Evolutionary conservation across 2,329 filamentous ascomycete genomes (phyloP).

Genomic region (Apiospora phragmitis): DNA sequence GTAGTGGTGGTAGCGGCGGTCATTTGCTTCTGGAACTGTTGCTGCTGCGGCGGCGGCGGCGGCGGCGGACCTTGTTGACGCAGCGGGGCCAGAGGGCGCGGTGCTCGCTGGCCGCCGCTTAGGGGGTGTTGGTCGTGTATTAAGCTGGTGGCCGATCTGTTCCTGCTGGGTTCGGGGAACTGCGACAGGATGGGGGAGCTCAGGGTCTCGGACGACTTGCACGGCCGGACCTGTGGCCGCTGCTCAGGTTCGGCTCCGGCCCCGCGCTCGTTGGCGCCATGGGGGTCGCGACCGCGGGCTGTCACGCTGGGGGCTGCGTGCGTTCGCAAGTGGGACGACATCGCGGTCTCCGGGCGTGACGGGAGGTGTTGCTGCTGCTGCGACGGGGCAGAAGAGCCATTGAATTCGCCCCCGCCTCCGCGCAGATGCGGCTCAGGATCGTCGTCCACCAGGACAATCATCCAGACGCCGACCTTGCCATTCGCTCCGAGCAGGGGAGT

Average conservation of each 20-base stretch:
- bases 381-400: not conserved
- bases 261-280: not conserved
- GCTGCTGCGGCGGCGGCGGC: not conserved
- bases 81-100: not conserved
- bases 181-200: not conserved
- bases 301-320: not conserved
- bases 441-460: slow-evolving; percentile 72
- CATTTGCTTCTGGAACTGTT: not conserved
- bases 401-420: not conserved
- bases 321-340: not conserved
- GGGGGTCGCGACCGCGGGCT: not conserved
- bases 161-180: not conserved
- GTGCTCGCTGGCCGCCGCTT: not conserved
- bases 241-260: not conserved
- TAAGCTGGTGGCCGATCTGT: not conserved
- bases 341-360: not conserved
- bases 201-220: slow-evolving; percentile 1
- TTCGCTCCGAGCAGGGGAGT: slow-evolving; percentile 69
- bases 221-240: not conserved
- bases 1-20: not conserved
- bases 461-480: slow-evolving; percentile 73
- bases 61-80: not conserved
- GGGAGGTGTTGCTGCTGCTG: not conserved
- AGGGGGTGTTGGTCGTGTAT: not conserved
- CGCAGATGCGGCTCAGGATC: slow-evolving; percentile 38